A percentile compares a stretch with the other conserved stretches of the same genome.
These are phyloP conservation scores for Ballota nigra DNA, from an alignment of 257 asterid species.

Conservation along the genomic window DNA sequence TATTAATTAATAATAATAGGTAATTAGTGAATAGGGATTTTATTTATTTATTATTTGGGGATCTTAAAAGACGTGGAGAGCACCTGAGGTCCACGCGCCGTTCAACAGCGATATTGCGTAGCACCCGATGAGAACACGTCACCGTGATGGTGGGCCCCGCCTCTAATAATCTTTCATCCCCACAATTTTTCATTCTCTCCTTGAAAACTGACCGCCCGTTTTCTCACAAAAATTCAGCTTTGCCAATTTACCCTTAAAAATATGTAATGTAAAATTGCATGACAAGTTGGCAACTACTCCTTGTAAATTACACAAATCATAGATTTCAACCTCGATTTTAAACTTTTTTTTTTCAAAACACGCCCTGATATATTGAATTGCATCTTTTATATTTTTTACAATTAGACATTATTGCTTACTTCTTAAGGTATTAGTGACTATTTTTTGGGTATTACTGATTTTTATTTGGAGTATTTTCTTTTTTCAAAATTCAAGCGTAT, in stretches of 20 bases:
- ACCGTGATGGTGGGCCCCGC: constrained; percentile 29
- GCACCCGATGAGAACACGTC: background rate
- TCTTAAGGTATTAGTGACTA: no score
- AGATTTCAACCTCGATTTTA: no score
- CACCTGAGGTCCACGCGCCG: background rate
- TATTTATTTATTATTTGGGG: background rate
- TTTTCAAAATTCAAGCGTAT: no score
- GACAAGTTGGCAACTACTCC: no score
- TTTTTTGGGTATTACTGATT: no score
- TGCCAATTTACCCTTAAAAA: constrained; percentile 4
- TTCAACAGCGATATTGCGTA: background rate
- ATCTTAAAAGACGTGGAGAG: background rate
- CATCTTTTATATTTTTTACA: no score
- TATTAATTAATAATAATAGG: background rate
- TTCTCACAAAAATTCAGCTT: background rate
- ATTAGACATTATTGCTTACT: no score
- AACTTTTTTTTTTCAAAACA: no score
- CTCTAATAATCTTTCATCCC: constrained; percentile 19
- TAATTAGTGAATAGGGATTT: background rate
- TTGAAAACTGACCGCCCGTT: constrained; percentile 9
- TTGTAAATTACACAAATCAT: no score
- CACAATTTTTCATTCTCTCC: constrained; percentile 7
- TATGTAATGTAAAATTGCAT: background rate
- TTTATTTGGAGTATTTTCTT: no score
- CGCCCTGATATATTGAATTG: no score